A percentile compares a stretch with the other conserved stretches of the same genome.
These are phyloP conservation scores for Blastomyces parvus DNA, from an alignment of 2,329 filamentous ascomycete genomes.

Conservation along the genomic window DNA sequence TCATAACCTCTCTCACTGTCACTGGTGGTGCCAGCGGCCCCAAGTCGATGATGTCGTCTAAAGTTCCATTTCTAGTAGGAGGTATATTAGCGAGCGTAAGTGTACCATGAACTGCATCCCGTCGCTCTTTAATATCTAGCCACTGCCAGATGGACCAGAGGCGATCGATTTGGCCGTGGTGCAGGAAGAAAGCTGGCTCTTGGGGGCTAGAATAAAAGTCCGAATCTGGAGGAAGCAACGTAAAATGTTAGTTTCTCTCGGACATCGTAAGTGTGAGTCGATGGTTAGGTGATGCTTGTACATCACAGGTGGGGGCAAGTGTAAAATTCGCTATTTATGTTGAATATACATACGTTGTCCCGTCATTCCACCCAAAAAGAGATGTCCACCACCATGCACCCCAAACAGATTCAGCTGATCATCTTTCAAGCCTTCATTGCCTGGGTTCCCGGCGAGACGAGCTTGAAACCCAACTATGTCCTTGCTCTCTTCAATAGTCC, in stretches of 20 bases:
- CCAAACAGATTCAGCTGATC: constrained; percentile 12
- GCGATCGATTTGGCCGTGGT: constrained; percentile 19
- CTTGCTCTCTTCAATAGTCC: constrained; percentile 13
- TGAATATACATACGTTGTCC: constrained; percentile 11
- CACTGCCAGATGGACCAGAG: constrained; percentile 21
- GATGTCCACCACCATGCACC: constrained; percentile 16
- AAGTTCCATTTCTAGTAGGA: constrained; percentile 19
- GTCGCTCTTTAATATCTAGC: constrained; percentile 12
- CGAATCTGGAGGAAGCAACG: constrained; percentile 5
- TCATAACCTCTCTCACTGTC: constrained; percentile 16
- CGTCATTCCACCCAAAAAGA: constrained; percentile 12
- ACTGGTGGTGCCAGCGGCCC: constrained; percentile 14
- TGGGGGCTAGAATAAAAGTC: constrained; percentile 15
- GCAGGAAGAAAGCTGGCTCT: constrained; percentile 20
- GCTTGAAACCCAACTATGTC: constrained; percentile 15
- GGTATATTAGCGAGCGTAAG: constrained; percentile 16
- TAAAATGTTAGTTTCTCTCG: not conserved
- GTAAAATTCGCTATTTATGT: not conserved
- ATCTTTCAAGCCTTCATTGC: constrained; percentile 8
- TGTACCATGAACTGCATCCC: constrained; percentile 9
- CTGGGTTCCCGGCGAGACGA: constrained; percentile 10
- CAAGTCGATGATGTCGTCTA: constrained; percentile 22
- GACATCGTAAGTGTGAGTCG: too few relatives aligned
- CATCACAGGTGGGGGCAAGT: not conserved
- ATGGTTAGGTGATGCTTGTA: too few relatives aligned